Percentiles rank a stretch among this genome's conserved stretches.
Conservation (phyloP, 495 filamentous ascomycete species). For the Trypethelium eluteriae region DNA sequence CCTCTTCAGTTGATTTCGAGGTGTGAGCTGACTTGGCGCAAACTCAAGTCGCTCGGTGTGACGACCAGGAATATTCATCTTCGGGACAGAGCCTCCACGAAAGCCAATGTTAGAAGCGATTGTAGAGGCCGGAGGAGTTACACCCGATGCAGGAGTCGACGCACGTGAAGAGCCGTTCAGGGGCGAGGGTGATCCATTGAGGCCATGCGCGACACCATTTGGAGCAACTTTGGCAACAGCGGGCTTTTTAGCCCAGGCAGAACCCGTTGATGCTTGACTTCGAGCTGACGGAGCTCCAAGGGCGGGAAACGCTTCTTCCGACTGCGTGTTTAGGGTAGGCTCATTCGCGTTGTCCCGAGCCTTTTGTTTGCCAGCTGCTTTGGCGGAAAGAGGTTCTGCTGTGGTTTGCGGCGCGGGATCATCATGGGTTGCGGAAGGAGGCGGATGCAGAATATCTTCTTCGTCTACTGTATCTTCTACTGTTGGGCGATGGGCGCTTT, state of each 20-base stretch:
- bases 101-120: constrained; percentile 30
- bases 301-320: constrained; percentile 83
- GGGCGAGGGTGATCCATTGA: constrained; percentile 33
- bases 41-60: constrained; percentile 67
- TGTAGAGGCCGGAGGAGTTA: constrained; percentile 48
- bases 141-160: constrained; percentile 53
- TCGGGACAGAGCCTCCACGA: constrained; percentile 40
- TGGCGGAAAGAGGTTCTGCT: constrained; percentile 42
- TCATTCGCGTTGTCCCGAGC: constrained; percentile 38
- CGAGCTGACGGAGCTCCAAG: constrained; percentile 64
- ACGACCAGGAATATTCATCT: constrained; percentile 66
- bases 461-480: constrained; percentile 77
- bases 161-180: constrained; percentile 42
- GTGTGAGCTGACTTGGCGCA: constrained; percentile 61
- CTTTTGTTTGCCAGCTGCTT: constrained; percentile 58
- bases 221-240: constrained; percentile 49
- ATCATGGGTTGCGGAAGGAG: constrained; percentile 40
- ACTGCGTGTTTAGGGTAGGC: constrained; percentile 63
- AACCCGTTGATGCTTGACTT: constrained; percentile 47
- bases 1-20: constrained; percentile 68
- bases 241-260: constrained; percentile 62
- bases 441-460: constrained; percentile 59
- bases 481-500: constrained; percentile 53
- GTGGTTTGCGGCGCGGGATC: constrained; percentile 35
- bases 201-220: constrained; percentile 48